These are phyloP conservation scores for Phytophthora pinifolia DNA, from an alignment of 352 stramenopile species.

Conservation along the genomic window DNA sequence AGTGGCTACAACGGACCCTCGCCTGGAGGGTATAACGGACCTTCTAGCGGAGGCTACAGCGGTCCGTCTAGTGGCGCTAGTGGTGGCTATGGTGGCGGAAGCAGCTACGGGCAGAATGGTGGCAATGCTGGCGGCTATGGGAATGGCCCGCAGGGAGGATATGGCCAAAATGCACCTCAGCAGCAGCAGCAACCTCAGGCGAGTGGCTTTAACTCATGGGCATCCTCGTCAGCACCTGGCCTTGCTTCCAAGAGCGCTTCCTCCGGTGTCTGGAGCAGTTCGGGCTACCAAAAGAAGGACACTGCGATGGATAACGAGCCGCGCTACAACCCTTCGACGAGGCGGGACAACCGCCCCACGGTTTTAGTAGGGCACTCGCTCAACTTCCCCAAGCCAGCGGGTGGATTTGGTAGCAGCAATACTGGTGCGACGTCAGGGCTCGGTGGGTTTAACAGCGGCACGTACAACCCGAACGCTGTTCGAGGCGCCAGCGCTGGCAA, in stretches of 20 bases:
- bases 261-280: constrained; percentile 76
- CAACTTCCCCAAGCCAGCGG: constrained; percentile 64
- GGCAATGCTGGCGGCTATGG: constrained; percentile 28
- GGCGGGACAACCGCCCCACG: constrained; percentile 82
- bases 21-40: constrained; percentile 20
- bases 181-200: constrained; percentile 28
- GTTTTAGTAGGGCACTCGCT: constrained; percentile 80
- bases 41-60: constrained; percentile 13
- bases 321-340: constrained; percentile 46
- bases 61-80: constrained; percentile 11
- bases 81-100: constrained; percentile 26
- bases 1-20: constrained; percentile 16
- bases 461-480: constrained; percentile 45
- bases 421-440: constrained; percentile 34
- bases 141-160: constrained; percentile 21
- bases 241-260: constrained; percentile 40
- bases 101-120: constrained; percentile 31
- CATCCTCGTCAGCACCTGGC: constrained; percentile 28
- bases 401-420: constrained; percentile 39
- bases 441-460: constrained; percentile 45
- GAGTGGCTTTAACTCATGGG: constrained; percentile 63
- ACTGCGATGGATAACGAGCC: constrained; percentile 34
- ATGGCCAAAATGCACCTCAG: constrained; percentile 24
- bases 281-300: constrained; percentile 82
- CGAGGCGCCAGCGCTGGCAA: constrained; percentile 33